phyloP scores from a whole-genome alignment of 176 grass and related monocot species.

The Echinochloa phyllopogon region DNA sequence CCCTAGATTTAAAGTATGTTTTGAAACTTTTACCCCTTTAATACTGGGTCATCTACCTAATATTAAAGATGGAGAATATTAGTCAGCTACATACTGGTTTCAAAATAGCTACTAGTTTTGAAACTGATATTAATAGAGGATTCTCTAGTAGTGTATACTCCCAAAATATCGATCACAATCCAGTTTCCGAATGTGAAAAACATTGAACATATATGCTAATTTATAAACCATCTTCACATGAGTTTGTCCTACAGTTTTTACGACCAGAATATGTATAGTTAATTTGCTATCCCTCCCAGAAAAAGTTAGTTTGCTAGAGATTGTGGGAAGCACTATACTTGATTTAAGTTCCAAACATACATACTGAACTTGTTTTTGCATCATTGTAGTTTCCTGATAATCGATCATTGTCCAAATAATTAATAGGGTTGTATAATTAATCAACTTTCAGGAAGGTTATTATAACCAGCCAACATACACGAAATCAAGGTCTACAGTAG shows the following conservation, averaged over 20 bases:
- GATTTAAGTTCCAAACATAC: not conserved
- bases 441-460: conserved; percentile 69
- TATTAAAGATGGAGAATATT: no score
- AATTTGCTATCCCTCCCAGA: no score
- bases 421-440: not conserved
- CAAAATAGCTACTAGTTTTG: no score
- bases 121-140: no score
- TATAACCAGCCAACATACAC: conserved; percentile 79
- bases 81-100: no score
- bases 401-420: not conserved
- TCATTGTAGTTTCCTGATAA: not conserved
- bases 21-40: no score
- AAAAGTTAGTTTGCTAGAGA: no score
- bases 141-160: not conserved
- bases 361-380: not conserved
- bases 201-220: not conserved
- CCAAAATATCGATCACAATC: not conserved
- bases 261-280: no score
- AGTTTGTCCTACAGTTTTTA: not conserved
- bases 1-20: no score
- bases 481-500: conserved; percentile 57
- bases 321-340: no score
- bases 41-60: no score
- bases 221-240: not conserved
- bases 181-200: not conserved